Base-by-base conservation (phyloP, 2,329 filamentous ascomycete species). In the Penicillium italicum region DNA sequence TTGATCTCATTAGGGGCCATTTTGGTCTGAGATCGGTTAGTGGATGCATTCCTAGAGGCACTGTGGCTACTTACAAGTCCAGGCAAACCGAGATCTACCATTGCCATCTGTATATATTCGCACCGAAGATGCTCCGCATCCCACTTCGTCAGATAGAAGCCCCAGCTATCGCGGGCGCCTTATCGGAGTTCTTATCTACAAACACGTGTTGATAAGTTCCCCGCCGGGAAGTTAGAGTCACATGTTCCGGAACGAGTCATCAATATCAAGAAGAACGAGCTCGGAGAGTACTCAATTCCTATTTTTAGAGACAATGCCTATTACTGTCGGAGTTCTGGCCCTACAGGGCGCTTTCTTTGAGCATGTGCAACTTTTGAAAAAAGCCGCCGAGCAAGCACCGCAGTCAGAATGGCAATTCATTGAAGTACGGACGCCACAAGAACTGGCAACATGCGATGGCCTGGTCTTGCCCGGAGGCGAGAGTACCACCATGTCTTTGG, bases 341-440 rank as follows among this genome's bases (percentile, higher is more conserved):
- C 83, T 99, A 18, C 94, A 99, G 76, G 94, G 94, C 66, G 93
- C 92, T 55, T 97, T 97, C 74, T 82, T 85, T 67, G 93, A 99
- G 73, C 93, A 99, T 77, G 72, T 96, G 55, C 80, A 85, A 62
- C 83, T 96, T 36, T 80, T 97, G 36, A 82, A 82, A 62, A 81
- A 83, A 60, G 91, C 92, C 6, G 82, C 85, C 2, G 69, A 50
- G 54, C 60, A 59, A 56, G 43, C 56, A 44, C 57, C 47, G 20
- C 63, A 60, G 18, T 57, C 63, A 26, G 47, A 72, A 43, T 86
- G 90, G 76, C 69, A 73, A 26, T 90, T 94, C 69, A 80, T 88
- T 60, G 87, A 96, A 73, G 90, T 97, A 44, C 87, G 93, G 56
- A 97, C 87, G 7, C 77, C 84, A 2, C 76, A 79, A 7, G 82